Evolutionary conservation across 2,329 filamentous ascomycete genomes (phyloP), one percentile per base, ranked within the genome.

Genomic region (Pseudocercospora fijiensis): DNA sequence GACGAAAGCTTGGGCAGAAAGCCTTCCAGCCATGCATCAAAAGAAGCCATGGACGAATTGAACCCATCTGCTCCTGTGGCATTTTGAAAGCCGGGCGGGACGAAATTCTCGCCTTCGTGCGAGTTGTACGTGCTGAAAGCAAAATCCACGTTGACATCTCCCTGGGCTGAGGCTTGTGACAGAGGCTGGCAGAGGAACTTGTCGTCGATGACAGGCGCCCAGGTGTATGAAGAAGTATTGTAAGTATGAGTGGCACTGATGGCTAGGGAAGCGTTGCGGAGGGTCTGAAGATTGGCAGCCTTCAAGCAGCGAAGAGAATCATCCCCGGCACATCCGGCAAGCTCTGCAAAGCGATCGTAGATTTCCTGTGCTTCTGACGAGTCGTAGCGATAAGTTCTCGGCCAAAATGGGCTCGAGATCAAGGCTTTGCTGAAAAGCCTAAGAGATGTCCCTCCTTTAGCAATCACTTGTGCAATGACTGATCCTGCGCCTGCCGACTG

Each of bases 61-160:
- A 83, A 86, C 61, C 45, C 60, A 33, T 28, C 79, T 0, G 72
- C 70, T 6, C 75, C 73, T 0, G 70, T 67, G 0, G 66, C 64
- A 55, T 74, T 76, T 18, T 76, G 71, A 1, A 88, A 76, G 0
- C 81, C 83, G 0, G 80, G 71, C 0, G 85, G 84, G 22, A 86
- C 77, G 68, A 89, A 88, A 66, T 85, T 86, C 71, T 88, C 82
- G 22, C 86, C 86, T 73, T 88, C 86, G 70, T 87, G 83, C 0
- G 82, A 80, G 71, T 88, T 88, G 72, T 87, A 88, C 78, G 83
- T 84, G n/a, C 80, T 79, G 66, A 83, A 83, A 0, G 81, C 79
- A 8, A 76, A 72, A 1, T 83, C 78, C 2, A 79, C 79, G 58
- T 84, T 81, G 8, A 85, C 73, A 3, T 67, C 57, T 0, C 76